Conservation (phyloP, 345 rosid species). For the Passiflora organensis region DNA sequence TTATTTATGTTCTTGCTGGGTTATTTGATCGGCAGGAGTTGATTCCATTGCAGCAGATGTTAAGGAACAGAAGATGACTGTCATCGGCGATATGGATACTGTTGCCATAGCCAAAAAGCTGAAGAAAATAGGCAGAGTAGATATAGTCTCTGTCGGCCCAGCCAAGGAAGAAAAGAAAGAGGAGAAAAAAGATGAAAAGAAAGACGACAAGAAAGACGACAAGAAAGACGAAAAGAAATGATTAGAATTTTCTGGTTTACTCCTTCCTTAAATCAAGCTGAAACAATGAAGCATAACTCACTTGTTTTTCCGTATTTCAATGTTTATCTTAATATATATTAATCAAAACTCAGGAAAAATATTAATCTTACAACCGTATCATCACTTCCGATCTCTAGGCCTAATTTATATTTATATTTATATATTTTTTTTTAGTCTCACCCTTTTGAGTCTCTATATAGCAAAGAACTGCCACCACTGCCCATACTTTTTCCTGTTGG, state of each 20-base stretch:
- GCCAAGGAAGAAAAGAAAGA: conserved; percentile 22
- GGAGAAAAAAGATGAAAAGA: conserved; percentile 2
- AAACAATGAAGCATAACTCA: too few relatives aligned
- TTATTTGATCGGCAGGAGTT: conserved; percentile 20
- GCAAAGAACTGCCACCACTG: too few relatives aligned
- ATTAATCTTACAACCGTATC: too few relatives aligned
- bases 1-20: not conserved
- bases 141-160: conserved; percentile 27
- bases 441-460: too few relatives aligned
- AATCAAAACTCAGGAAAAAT: too few relatives aligned
- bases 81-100: conserved; percentile 26
- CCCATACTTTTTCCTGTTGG: too few relatives aligned
- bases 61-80: conserved; percentile 28
- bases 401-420: too few relatives aligned
- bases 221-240: not conserved
- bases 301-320: too few relatives aligned
- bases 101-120: conserved; percentile 28
- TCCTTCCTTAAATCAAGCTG: too few relatives aligned
- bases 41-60: conserved; percentile 27
- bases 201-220: not conserved
- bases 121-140: conserved; percentile 25
- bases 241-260: not conserved
- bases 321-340: too few relatives aligned
- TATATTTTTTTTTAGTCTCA: too few relatives aligned
- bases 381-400: too few relatives aligned